Evolutionary conservation across 1,139 yeast species (phyloP), one percentile per base, ranked within the genome.

Genomic region (Martiniozyma asiatica): DNA sequence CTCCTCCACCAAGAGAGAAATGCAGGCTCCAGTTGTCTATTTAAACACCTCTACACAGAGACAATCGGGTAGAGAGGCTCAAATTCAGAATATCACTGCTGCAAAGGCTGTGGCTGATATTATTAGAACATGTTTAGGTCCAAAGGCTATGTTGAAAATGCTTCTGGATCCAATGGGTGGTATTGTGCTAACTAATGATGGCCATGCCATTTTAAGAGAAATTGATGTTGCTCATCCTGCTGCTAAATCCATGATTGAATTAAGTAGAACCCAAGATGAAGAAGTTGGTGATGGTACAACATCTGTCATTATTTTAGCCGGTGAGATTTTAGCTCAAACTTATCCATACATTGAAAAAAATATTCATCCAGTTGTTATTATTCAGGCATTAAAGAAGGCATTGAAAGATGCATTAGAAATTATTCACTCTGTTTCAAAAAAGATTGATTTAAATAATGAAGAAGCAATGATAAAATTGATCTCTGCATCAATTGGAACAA

Each of bases 281-380:
- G 98, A 92, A 60, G 97, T 89, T 39, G 98, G 98, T 32, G 98
- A 89, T 54, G 98, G 98, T 40, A 89, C 98, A 37, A 89, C 98
- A 22, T 79, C 95, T 8, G 98, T 89, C 34, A 87, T 89, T 48
- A 80, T 80, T 35, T 63, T 87, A 42, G 97, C 98, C 6, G 99
- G 98, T 37, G 99, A 89, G 55, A 84, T 89, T 38, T 65, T 89
- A 42, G 95, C 97, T 3, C 97, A 87, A 57, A 76, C 95, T 22
- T 85, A 80, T 56, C 96, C 95, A 31, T 85, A 85, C 55, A 71
- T 76, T 42, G 97, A 89, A 55, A 84, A 85, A 56, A 82, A 85
- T 51, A 85, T 89, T 45, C 99, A 89, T 56, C 99, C 99, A 1
- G 98, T 89, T 23, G 78, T 89, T 35, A 84, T 92, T 43, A 89